These are phyloP conservation scores for Brassica carinata DNA, from an alignment of 345 rosid genomes.

Conservation along the genomic window DNA sequence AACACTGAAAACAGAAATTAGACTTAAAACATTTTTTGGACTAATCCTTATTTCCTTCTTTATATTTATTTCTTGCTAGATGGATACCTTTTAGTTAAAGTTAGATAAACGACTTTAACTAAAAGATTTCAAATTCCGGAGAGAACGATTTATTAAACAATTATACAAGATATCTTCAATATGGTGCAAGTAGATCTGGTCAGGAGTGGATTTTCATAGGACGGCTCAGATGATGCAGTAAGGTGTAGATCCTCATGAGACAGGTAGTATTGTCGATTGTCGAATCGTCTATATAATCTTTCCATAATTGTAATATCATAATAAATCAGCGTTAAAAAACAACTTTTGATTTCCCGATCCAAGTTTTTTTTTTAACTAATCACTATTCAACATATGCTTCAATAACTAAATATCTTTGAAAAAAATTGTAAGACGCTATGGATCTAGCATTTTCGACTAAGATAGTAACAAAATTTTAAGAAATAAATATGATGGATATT, in stretches of 20 bases:
- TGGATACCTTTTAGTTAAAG: neutral
- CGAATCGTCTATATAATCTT: too few relatives aligned
- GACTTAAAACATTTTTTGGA: neutral
- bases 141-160: too few relatives aligned
- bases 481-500: neutral
- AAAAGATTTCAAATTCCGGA: too few relatives aligned
- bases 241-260: too few relatives aligned
- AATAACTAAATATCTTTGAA: neutral
- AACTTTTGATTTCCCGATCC: neutral
- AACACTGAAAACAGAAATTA: neutral
- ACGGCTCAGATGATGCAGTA: too few relatives aligned
- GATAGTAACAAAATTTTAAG: neutral
- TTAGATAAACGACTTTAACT: neutral
- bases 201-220: too few relatives aligned
- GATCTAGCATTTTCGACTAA: neutral
- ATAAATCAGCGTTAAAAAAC: neutral
- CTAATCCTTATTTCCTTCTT: neutral
- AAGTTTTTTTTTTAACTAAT: neutral
- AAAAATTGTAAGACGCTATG: neutral
- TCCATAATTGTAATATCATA: too few relatives aligned
- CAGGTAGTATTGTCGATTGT: too few relatives aligned
- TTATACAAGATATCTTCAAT: too few relatives aligned
- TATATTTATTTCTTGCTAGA: neutral
- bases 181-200: too few relatives aligned
- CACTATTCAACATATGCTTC: neutral